Base-by-base conservation (phyloP, 2,329 filamentous ascomycete genomes). In the Colletotrichum destructivum region DNA sequence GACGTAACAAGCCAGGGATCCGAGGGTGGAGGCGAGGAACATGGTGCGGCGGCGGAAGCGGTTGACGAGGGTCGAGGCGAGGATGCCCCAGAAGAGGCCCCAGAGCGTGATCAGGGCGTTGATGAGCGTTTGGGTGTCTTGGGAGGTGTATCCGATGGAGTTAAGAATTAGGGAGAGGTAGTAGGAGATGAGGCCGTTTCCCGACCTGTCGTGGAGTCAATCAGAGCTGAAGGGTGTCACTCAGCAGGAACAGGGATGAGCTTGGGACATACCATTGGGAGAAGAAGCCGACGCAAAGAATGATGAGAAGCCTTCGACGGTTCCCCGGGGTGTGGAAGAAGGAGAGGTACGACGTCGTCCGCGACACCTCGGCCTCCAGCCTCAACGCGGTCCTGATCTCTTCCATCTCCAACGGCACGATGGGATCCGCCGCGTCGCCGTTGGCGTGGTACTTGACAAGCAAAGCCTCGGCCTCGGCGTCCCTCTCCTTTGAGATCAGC, bases 371-470 rank as follows among this genome's bases (percentile, higher is more conserved):
- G 13, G 57, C 64, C 57, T 71, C 74, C 8, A 75, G 52, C 21
- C 61, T 15, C 57, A 75, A 47, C 18, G 74, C 74, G 15, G 62
- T 49, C 12, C 62, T 18, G 7, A 75, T 75, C 46, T 75, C 74
- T 35, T 71, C 68, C 62, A 73, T 71, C 47, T 71, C 71, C 31
- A 73, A 26, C 57, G 85, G 83, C 21, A 90, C 88, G 16, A 90
- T 83, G 11, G 84, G 79, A 0, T 86, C 88, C 44, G 83, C 78
- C 3, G 76, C 75, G 69, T 87, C 81, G 2, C 86, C 88, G 74
- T 89, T 88, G 15, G 86, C 87, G 73, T 88, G 85, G 75, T 86
- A 87, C 69, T 81, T 82, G 60, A 77, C 54, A 6, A 82, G 75
- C 18, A 81, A 52, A 0, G 70, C 75, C 8, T 76, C 77, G 0